Evolutionary conservation across 2,329 filamentous ascomycete genomes (phyloP).

Genomic region (Calonectria pseudoturangicola): DNA sequence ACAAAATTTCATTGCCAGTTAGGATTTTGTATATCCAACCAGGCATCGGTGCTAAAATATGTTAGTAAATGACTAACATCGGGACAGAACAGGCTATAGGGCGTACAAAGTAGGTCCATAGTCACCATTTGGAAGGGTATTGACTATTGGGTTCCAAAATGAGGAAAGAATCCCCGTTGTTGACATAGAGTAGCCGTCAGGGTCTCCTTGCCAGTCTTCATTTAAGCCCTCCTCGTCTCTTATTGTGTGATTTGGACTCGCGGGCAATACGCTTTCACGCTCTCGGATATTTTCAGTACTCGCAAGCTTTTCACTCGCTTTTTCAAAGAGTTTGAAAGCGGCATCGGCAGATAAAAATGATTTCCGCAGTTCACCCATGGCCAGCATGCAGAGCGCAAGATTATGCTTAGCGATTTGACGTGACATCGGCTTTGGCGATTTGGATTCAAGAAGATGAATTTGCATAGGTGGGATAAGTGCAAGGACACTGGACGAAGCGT

Average conservation of each 20-base stretch:
- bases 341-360: conserved; percentile 38
- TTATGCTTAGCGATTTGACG: conserved; percentile 37
- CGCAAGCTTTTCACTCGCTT: conserved; percentile 22
- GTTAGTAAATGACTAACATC: not conserved
- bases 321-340: conserved; percentile 35
- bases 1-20: not conserved
- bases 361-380: conserved; percentile 33
- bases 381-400: conserved; percentile 40
- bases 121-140: not conserved
- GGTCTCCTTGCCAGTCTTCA: not conserved
- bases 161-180: conserved; percentile 19
- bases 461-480: conserved; percentile 40
- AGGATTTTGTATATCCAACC: conserved; percentile 1
- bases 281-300: not conserved
- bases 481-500: conserved; percentile 14
- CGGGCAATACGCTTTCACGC: not conserved
- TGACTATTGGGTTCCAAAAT: conserved; percentile 12
- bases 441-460: conserved; percentile 42
- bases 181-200: conserved; percentile 1
- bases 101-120: conserved; percentile 2
- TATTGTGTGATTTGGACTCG: not conserved
- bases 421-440: conserved; percentile 20
- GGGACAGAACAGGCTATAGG: too few species aligned
- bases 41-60: conserved; percentile 1
- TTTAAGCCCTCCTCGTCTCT: not conserved